phyloP scores from a whole-genome alignment of 192 early-diverging fungal genomes.

The Rhizoclosmatium globosum region DNA sequence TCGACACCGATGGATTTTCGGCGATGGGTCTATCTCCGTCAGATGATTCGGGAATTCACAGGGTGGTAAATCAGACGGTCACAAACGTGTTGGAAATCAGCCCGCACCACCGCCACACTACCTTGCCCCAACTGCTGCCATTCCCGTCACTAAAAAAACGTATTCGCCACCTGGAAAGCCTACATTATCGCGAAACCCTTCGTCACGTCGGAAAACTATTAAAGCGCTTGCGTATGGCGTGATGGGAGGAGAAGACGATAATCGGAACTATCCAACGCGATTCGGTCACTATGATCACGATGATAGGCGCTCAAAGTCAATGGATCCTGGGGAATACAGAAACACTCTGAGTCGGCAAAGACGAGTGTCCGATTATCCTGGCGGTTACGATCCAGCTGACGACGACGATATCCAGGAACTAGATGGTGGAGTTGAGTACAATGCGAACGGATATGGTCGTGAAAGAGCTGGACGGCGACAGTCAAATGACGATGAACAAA shows the following conservation, averaged over 20 bases:
- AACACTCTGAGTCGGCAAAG: not conserved
- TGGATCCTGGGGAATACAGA: constrained; percentile 22
- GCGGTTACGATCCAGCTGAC: not conserved
- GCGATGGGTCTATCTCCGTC: constrained; percentile 19
- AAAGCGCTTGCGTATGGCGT: constrained; percentile 4
- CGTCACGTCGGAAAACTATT: constrained; percentile 17
- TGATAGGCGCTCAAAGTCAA: constrained; percentile 14
- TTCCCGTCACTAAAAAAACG: not conserved
- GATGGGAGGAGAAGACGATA: not conserved
- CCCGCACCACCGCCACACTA: constrained; percentile 33
- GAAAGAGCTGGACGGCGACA: not conserved
- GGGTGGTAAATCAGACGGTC: not conserved
- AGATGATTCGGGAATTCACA: not conserved
- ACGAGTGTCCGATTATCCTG: not conserved
- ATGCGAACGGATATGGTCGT: not conserved
- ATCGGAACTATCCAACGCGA: not conserved
- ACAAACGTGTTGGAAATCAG: not conserved
- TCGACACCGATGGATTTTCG: constrained; percentile 29
- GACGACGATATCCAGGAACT: constrained; percentile 3
- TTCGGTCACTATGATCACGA: constrained; percentile 21
- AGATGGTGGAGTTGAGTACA: not conserved
- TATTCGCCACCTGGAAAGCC: not conserved
- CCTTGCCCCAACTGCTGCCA: not conserved
- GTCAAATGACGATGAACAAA: constrained; percentile 5
- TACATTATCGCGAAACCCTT: not conserved